Evolutionary conservation across 2,329 filamentous ascomycete species (phyloP).

Genomic region (Penicillium palitans): DNA sequence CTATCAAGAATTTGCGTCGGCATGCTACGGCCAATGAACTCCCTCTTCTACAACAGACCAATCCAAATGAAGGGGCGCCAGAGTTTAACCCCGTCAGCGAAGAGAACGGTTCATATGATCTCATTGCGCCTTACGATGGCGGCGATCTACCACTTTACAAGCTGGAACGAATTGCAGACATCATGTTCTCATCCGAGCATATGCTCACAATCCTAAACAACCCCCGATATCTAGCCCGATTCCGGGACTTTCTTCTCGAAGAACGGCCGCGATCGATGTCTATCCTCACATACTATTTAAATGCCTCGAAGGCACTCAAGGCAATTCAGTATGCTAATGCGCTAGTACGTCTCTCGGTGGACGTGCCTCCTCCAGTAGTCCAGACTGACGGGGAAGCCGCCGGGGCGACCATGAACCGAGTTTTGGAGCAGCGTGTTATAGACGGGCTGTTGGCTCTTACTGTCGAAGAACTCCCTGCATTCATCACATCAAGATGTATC

Average conservation of each 20-base stretch:
- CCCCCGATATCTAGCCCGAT: slow-evolving; percentile 62
- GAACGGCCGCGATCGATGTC: slow-evolving; percentile 64
- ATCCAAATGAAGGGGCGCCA: slow-evolving; percentile 28
- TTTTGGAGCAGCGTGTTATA: slow-evolving; percentile 63
- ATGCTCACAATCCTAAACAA: slow-evolving; percentile 65
- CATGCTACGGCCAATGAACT: slow-evolving; percentile 29
- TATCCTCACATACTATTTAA: slow-evolving; percentile 69
- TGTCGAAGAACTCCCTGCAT: slow-evolving; percentile 69
- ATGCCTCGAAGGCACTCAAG: slow-evolving; percentile 68
- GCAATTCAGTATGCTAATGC: slow-evolving; percentile 72
- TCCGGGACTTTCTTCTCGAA: slow-evolving; percentile 65
- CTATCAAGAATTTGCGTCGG: slow-evolving; percentile 31
- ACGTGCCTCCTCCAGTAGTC: slow-evolving; percentile 53
- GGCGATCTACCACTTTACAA: slow-evolving; percentile 44
- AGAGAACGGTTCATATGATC: slow-evolving; percentile 37
- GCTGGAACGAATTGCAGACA: slow-evolving; percentile 64
- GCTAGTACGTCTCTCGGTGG: slow-evolving; percentile 59
- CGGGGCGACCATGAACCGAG: slow-evolving; percentile 56
- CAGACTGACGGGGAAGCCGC: slow-evolving; percentile 57
- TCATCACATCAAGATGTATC: slow-evolving; percentile 67
- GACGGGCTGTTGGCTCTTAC: slow-evolving; percentile 65
- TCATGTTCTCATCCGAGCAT: slow-evolving; percentile 67
- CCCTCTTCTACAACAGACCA: slow-evolving; percentile 31
- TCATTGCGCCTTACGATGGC: slow-evolving; percentile 35
- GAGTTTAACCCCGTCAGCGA: slow-evolving; percentile 35